Base-by-base conservation (phyloP, 1,139 yeast genomes). In the Petasospora rhodanensis region DNA sequence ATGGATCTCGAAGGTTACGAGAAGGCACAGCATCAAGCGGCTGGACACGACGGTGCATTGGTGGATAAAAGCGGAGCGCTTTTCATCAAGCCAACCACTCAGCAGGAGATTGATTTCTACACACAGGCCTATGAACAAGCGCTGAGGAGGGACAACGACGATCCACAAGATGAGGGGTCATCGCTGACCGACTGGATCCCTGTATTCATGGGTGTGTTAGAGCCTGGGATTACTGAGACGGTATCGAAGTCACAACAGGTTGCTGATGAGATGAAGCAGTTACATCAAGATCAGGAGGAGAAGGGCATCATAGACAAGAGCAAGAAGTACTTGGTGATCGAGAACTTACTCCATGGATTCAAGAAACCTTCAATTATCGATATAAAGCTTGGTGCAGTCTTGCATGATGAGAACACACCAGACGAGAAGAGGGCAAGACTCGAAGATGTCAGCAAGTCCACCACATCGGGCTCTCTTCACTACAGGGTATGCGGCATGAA, bases 401-500 rank as follows among this genome's bases (percentile, higher is more conserved):
- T 91, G 22, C 76, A 82, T 48, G 97, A 89, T 57, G 67, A 66
- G 4, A 58, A 62, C 5, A 74, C 85, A 0, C 34, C 67, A 1
- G 57, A 50, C 0, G 95, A 77, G 21, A 91, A 91, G 51, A 65
- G 61, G 13, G 61, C 60, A 26, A 55, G 97, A 26, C 60, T 91
- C 48, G 63, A 61, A 21, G 57, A 66, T 24, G 96, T 91, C 0
- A 71, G 93, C 26, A 54, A 59, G 2, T 43, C 64, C 0, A 89
- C 97, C 2, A 91, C 97, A 1, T 80, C 93, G 33, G 95, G 96
- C 0, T 61, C 79, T 2, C 62, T 84, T 14, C 70, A 76, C 14
- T 76, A 81, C 44, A 64, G 98, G 38, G 72, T 91, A 2, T 89
- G 97, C 47, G 98, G 98, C 0, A 84, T 91, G 94, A 80, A 79